Conservation (phyloP, 2,329 filamentous ascomycete genomes). For the Ceratocystiopsis brevicomis region DNA sequence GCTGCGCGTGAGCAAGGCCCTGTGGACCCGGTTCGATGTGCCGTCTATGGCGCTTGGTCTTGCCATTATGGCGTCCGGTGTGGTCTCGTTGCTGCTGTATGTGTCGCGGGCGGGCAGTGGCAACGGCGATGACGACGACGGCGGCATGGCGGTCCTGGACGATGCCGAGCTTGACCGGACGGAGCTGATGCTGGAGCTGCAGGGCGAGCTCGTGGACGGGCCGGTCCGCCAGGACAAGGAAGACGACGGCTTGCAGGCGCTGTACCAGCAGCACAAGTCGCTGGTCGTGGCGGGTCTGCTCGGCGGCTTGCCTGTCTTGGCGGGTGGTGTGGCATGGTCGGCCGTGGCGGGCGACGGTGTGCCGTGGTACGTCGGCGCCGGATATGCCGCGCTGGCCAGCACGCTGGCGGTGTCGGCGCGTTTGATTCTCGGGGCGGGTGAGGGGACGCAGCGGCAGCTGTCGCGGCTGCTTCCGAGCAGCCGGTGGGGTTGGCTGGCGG, state of each 20-base stretch:
- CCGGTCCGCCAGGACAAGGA: conserved; percentile 22
- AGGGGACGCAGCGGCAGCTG: conserved; percentile 14
- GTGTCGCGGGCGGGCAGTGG: conserved; percentile 39
- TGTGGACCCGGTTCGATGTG: conserved; percentile 89
- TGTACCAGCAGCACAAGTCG: conserved; percentile 22
- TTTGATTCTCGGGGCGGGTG: conserved; percentile 22
- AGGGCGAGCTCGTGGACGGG: conserved; percentile 10
- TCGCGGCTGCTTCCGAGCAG: conserved; percentile 46
- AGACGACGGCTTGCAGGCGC: conserved; percentile 35
- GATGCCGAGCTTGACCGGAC: conserved; percentile 39
- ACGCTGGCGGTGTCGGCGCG: conserved; percentile 21
- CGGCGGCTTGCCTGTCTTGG: conserved; percentile 14
- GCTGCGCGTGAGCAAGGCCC: conserved; percentile 55
- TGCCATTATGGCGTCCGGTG: conserved; percentile 44
- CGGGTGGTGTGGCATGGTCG: conserved; percentile 1
- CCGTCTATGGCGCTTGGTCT: conserved; percentile 71
- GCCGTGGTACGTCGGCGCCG: conserved; percentile 21
- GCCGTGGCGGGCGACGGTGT: conserved; percentile 16
- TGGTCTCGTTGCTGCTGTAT: conserved; percentile 55
- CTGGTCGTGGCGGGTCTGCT: conserved; percentile 20
- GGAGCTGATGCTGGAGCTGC: conserved; percentile 37
- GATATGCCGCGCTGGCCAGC: conserved; percentile 26
- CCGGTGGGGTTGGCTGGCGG: conserved; percentile 74
- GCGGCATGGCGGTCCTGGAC: conserved; percentile 21
- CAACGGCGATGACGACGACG: conserved; percentile 11